Evolutionary conservation across 352 stramenopile species (phyloP).

Genomic region (Pythium angustatum): DNA sequence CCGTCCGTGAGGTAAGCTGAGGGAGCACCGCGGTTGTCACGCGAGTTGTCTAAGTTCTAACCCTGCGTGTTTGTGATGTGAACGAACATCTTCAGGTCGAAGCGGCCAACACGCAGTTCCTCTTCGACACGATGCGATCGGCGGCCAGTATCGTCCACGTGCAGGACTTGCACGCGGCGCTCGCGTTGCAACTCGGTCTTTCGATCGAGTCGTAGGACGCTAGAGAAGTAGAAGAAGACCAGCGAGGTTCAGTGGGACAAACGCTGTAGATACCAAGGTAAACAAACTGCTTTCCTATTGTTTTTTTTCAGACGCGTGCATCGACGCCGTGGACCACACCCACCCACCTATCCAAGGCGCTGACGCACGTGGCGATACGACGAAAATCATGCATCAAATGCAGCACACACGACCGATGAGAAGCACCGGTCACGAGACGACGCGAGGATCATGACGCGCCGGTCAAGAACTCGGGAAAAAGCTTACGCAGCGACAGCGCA

Average conservation of each 20-base stretch:
- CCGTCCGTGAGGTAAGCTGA: conserved; percentile 59
- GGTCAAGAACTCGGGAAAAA: too few species aligned
- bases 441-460: too few species aligned
- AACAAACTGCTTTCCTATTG: too few species aligned
- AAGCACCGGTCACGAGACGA: too few species aligned
- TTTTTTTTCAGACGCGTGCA: too few species aligned
- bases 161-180: conserved; percentile 64
- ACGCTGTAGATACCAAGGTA: not conserved
- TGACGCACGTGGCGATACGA: not conserved
- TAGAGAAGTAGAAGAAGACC: too few species aligned
- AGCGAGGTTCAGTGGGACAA: too few species aligned
- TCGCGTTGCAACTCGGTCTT: conserved; percentile 54
- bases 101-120: conserved; percentile 58
- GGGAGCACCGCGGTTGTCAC: not conserved
- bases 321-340: too few species aligned
- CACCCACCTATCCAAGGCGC: not conserved
- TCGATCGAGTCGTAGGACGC: not conserved
- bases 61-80: not conserved
- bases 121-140: conserved; percentile 47
- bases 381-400: too few species aligned
- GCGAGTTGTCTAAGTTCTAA: too few species aligned
- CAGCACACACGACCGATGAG: too few species aligned
- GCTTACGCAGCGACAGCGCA: conserved; percentile 70
- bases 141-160: conserved; percentile 60
- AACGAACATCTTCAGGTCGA: conserved; percentile 48